Base-by-base conservation (phyloP, 495 filamentous ascomycete genomes). In the Margaritispora aquatica region DNA sequence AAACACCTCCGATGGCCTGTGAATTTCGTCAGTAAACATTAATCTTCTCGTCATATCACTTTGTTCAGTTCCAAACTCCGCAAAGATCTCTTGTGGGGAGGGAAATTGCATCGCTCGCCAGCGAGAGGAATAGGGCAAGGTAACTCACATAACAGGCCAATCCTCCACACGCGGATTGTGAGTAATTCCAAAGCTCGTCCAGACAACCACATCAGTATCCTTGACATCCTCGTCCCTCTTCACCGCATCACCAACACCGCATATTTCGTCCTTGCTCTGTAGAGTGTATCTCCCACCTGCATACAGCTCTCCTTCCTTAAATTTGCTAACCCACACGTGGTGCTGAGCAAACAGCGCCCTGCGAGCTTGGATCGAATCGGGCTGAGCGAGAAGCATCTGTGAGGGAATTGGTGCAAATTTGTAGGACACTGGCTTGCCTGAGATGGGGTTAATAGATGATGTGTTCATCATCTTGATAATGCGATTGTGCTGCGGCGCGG, bases 381-480 rank as follows among this genome's bases (percentile, higher is more conserved):
- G 66, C n/a, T 72, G 70, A 9, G 73, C 71, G 26, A 75, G 55
- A 4, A 69, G 55, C 26, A 71, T 61, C 50, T 75, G 73, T 1
- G 63, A 72, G 1, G 69, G 58, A 10, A 67, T 63, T 27, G 67
- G 70, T 15, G 63, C 60, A 34, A 74, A 57, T 41, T 70, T 70
- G 57, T 73, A 75, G n/a, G 68, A 71, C 5, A 75, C 68, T 19
- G 70, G 72, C 21, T 65, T 66, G 24, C 65, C 68, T 19, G 88
- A 93, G 71, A 93, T 74, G 0, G 88, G 74, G 69, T 92, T 92
- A 47, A 69, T 76, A 23, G 83, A 75, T 9, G 71, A 66, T n/a
- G 80, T 72, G 66, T 92, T 91, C 63, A 89, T 80, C 62, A 96
- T 85, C 69, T 90, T 90, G 76, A 92, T 88, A 31, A 80, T 79